phyloP scores from a whole-genome alignment of 495 filamentous ascomycete genomes.

The Talaromyces nanjingensis region DNA sequence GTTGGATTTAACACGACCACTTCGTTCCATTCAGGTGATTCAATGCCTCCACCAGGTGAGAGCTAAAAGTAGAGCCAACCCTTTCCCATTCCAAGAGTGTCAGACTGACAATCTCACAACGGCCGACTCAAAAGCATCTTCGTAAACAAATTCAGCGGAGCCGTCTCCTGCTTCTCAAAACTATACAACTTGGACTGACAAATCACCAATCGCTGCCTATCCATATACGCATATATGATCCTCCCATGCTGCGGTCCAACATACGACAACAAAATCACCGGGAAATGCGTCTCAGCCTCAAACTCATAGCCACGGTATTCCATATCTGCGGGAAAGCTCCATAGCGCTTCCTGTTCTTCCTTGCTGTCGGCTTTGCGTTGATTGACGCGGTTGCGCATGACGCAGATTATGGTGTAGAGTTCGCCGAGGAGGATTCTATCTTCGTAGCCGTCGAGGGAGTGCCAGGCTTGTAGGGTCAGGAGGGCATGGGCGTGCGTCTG shows the following conservation, averaged over 20 bases:
- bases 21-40: too few species aligned
- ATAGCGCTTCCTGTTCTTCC: background rate
- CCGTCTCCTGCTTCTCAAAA: constrained; percentile 12
- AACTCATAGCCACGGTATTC: background rate
- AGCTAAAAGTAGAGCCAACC: too few species aligned
- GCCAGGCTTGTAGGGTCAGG: background rate
- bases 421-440: background rate
- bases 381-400: background rate
- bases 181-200: constrained; percentile 10
- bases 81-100: too few species aligned
- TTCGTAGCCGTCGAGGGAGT: background rate
- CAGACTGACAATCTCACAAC: background rate
- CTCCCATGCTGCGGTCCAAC: constrained; percentile 8
- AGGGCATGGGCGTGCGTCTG: background rate
- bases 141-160: constrained; percentile 33
- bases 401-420: background rate
- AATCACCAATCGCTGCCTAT: background rate
- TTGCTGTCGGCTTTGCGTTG: background rate
- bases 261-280: background rate
- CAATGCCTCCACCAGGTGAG: too few species aligned
- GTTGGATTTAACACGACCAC: too few species aligned
- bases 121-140: constrained; percentile 43
- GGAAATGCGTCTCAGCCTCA: background rate
- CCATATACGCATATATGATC: constrained; percentile 9
- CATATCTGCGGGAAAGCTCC: background rate